Evolutionary conservation across 208 protist species (phyloP).

Genomic region (Ichthyophonus hoferi): DNA sequence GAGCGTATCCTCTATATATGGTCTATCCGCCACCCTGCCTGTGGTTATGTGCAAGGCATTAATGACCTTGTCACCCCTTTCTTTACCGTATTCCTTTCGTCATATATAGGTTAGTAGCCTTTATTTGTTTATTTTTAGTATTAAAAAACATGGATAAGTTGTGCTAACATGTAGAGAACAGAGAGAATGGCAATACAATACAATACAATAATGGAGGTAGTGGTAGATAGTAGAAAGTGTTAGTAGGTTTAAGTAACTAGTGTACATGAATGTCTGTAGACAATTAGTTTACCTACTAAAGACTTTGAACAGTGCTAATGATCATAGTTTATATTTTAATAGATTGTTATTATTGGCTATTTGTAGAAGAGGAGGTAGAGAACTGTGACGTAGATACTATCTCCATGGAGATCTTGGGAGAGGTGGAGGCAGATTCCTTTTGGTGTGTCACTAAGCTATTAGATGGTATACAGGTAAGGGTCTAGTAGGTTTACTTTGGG

Average conservation of each 20-base stretch:
- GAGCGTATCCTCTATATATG: constrained; percentile 74
- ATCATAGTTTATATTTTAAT: background rate
- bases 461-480: constrained; percentile 54
- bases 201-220: too few species aligned
- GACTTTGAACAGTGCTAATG: background rate
- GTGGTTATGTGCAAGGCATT: constrained; percentile 78
- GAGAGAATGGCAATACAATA: too few species aligned
- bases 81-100: constrained; percentile 66
- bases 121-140: too few species aligned
- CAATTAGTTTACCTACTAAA: background rate
- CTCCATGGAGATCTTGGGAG: constrained; percentile 24
- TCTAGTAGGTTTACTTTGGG: too few species aligned
- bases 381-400: background rate
- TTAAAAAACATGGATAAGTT: too few species aligned
- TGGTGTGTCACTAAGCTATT: constrained; percentile 73
- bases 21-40: constrained; percentile 73
- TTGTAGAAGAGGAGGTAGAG: constrained; percentile 2
- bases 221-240: too few species aligned
- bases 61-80: constrained; percentile 77
- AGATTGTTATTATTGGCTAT: too few species aligned
- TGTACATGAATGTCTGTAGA: background rate
- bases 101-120: background rate
- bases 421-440: constrained; percentile 73
- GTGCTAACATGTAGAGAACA: too few species aligned
- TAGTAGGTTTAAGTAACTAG: too few species aligned